These are phyloP conservation scores for Haplosporangium sp. DNA, from an alignment of 371 early-diverging fungal genomes.

Conservation along the genomic window DNA sequence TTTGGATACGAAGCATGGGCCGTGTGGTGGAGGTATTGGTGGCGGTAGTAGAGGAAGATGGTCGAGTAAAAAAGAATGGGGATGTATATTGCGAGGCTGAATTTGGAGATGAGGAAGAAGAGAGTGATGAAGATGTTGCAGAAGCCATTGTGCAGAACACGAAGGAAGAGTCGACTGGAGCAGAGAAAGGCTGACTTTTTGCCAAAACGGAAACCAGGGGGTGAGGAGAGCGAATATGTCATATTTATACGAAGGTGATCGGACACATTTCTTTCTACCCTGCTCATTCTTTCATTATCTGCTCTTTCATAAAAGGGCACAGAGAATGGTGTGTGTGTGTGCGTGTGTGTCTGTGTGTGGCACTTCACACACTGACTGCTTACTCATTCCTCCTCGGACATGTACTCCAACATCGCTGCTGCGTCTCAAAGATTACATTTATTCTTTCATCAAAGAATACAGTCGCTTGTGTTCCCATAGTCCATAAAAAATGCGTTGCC, in stretches of 20 bases:
- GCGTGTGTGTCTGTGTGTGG: background rate
- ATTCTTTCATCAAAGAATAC: background rate
- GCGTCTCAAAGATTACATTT: background rate
- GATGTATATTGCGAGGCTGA: background rate
- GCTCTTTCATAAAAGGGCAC: background rate
- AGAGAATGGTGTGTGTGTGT: background rate
- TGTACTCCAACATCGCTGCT: background rate
- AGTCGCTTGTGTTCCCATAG: constrained; percentile 9
- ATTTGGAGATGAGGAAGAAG: too few species aligned
- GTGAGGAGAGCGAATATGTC: too few species aligned
- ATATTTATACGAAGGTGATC: too few species aligned
- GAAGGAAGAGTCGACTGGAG: constrained; percentile 1
- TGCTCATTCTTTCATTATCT: background rate
- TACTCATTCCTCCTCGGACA: constrained; percentile 15
- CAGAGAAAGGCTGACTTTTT: too few species aligned
- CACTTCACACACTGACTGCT: background rate
- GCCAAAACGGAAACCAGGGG: too few species aligned
- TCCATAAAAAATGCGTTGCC: constrained; percentile 1
- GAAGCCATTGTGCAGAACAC: too few species aligned
- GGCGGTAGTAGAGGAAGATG: background rate
- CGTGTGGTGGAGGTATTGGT: background rate
- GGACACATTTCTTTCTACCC: background rate
- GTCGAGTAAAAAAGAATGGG: background rate
- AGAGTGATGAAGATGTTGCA: too few species aligned
- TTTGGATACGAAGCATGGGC: constrained; percentile 7